Base-by-base conservation (phyloP, 2,329 filamentous ascomycete genomes). In the Ophiocordyceps camponoti-floridani region DNA sequence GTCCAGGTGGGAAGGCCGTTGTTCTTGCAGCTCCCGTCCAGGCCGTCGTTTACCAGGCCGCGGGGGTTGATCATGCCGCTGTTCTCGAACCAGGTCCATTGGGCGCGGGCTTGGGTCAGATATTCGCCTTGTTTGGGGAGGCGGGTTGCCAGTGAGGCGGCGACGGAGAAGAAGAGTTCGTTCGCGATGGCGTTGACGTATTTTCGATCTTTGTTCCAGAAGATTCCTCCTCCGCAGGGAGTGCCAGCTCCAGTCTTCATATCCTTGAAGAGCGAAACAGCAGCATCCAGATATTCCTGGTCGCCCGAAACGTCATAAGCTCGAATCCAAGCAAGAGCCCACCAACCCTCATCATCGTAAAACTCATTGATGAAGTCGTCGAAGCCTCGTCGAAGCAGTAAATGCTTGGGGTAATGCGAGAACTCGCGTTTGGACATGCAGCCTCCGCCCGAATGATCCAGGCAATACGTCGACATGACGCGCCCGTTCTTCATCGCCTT, bases 261-360 rank as follows among this genome's bases (percentile, higher is more conserved):
- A 52, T 79, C 73, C 27, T 70, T 63, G 50, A 76, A 77, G 46
- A 79, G 67, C 31, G 62, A 56, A 45, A 65, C 63, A 9, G 74
- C 72, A 6, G 66, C 63, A 42, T 72, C 54, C 37, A 79, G 68
- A 49, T 75, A 79, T n/a, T 64, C 62, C 2, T 49, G 33, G 41
- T 77, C 61, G 3, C 62, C 58, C 0, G 73, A 74, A 14, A 73
- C 59, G 52, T 79, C 75, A 52, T 66, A 75, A 4, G 70, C 62
- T 23, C 69, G 66, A 44, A 79, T 70, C 64, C 74, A 69, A 16
- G 64, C 75, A 47, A 79, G 62, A 10, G 68, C 73, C 75, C 75
- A 79, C 75, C 75, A 79, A n/a, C 72, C 68, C 53, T 74, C 70
- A 51, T 79, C 75, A 49, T 79, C 75, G 49, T 74, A 75, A 47